Evolutionary conservation across 139 green algal genomes (phyloP).

Genomic region (Tetradesmus lagerheimii): DNA sequence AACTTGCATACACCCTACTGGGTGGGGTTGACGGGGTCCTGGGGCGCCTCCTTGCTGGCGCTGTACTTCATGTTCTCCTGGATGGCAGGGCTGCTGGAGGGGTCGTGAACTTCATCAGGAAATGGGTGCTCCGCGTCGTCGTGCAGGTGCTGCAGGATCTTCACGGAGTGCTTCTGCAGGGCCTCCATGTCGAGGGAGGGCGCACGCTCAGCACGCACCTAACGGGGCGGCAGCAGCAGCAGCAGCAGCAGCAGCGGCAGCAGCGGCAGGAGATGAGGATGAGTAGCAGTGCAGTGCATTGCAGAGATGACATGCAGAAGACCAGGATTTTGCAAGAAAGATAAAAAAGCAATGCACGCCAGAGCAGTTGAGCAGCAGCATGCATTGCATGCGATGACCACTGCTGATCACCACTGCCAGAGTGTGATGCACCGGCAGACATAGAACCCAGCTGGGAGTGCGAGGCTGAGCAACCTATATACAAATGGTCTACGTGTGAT

Average conservation of each 20-base stretch:
- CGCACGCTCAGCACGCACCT: constrained; percentile 38
- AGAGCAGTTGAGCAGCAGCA: background rate
- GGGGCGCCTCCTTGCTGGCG: background rate
- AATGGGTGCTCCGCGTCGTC: constrained; percentile 13
- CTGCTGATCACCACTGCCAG: too few relatives aligned
- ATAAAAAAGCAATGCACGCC: too few relatives aligned
- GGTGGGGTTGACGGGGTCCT: background rate
- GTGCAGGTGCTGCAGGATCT: constrained; percentile 45
- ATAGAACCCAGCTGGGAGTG: too few relatives aligned
- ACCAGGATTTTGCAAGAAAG: too few relatives aligned
- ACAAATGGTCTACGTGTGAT: too few relatives aligned
- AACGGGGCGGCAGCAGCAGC: background rate
- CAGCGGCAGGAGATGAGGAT: background rate
- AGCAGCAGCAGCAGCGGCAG: background rate
- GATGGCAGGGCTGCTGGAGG: constrained; percentile 17
- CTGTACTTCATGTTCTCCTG: constrained; percentile 31
- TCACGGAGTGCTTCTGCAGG: constrained; percentile 38
- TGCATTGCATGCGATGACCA: too few relatives aligned
- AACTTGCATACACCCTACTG: too few relatives aligned
- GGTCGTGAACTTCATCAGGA: constrained; percentile 30
- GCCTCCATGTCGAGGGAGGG: constrained; percentile 1
- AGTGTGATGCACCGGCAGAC: too few relatives aligned
- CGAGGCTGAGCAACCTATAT: too few relatives aligned
- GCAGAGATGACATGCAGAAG: background rate
- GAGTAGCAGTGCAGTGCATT: too few relatives aligned